Base-by-base conservation (phyloP, 2,329 filamentous ascomycete genomes). In the Cytospora paraplurivora region DNA sequence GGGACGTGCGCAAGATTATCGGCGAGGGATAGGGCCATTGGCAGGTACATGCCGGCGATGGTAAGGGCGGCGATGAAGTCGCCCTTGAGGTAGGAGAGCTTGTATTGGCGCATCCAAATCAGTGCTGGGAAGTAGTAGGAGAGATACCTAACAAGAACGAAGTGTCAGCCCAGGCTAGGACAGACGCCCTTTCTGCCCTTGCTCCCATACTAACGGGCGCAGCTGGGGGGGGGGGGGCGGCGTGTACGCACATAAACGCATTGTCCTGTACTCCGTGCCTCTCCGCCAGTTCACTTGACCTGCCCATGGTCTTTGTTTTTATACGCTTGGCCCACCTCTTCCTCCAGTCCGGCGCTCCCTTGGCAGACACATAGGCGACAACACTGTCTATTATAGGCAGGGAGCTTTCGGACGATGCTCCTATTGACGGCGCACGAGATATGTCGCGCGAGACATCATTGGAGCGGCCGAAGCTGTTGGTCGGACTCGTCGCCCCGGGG, bases 1-100 rank as follows among this genome's bases (percentile, higher is more conserved):
- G 94, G 93, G 1, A 97, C 87, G 73, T 98, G 95, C 7, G 90
- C 93, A 50, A 99, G 87, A 72, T 98, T 98, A 49, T 92, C 88
- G 62, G 95, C 93, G 68, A 96, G 89, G 0, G 95, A 98, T 15
- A 99, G 84, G 0, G 93, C 90, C 93, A 99, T 97, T 58, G 95
- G 95, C 44, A 99, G 90, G 75, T 99, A 99, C 79, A 99, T 95
- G 33, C 93, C 97, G n/a, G 94, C 92, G 79, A 99, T 89, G n/a
- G 95, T 98, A 67, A 98, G 75, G 56, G 94, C 93, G 10, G 94
- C 90, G 15, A 96, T 81, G 19, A 98, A 78, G 75, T 99, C 95
- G 55, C 95, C 95, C 69, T 89, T 86, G 55, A 98, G 76, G 76
- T 91, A 97, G 4, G 86, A 85, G 83, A 87, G 88, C 69, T 85